Conservation (phyloP, 2,329 filamentous ascomycete genomes). For the Apiospora rasikravindrae region DNA sequence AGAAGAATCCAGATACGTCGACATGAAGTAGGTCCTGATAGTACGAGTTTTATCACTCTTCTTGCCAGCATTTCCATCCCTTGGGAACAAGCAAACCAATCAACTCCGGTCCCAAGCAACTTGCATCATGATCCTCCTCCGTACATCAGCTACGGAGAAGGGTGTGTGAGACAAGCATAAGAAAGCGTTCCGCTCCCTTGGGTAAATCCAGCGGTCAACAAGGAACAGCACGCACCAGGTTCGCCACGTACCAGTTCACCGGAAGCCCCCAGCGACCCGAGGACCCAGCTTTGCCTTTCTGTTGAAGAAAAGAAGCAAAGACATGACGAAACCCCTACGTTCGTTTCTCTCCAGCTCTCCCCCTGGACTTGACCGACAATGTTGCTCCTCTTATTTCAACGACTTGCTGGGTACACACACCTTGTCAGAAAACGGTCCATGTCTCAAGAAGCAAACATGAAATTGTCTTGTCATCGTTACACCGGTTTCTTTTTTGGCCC, state of each 20-base stretch:
- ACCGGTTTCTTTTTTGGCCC: background rate
- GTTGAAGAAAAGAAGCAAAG: slow-evolving; percentile 12
- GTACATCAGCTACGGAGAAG: background rate
- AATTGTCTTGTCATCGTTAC: background rate
- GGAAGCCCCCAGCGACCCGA: background rate
- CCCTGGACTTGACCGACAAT: background rate
- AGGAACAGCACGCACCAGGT: background rate
- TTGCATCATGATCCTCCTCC: background rate
- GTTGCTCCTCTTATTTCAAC: background rate
- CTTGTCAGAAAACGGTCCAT: slow-evolving; percentile 2
- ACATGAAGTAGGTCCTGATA: background rate
- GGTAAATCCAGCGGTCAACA: slow-evolving; percentile 1
- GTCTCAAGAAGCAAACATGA: background rate
- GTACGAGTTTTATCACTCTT: background rate
- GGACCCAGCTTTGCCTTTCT: background rate
- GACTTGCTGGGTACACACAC: background rate
- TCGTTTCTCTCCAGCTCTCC: background rate
- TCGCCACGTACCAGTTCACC: background rate
- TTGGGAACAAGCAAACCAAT: background rate
- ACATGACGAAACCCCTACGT: slow-evolving; percentile 5
- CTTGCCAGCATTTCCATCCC: background rate
- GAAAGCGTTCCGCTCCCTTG: slow-evolving; percentile 11
- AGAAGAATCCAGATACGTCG: background rate
- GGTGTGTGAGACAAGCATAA: slow-evolving; percentile 10
- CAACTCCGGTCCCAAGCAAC: background rate